Evolutionary conservation across 441 rosid genomes (phyloP), one percentile per base, ranked within the genome.

Genomic region (Brassica balearica): DNA sequence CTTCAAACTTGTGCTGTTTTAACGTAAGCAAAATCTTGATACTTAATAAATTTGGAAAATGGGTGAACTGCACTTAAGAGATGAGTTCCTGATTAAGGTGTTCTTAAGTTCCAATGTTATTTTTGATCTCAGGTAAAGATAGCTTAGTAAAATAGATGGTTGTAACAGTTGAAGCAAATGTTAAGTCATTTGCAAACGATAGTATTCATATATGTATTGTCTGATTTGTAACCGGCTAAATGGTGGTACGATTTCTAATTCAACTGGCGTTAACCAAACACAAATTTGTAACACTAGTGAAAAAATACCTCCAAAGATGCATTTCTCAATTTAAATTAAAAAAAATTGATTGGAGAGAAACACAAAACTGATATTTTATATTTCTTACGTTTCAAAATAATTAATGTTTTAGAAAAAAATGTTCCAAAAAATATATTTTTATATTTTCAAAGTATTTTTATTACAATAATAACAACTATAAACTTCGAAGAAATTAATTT

Each of bases 121-220:
- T 53, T 29, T n/a, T 48, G 55, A 53, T 53, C 58, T 5, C 58
- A 15, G 58, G 58, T 53, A 46, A 46, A 3, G 53, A 46, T 48
- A n/a, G 56, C 56, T 48, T 48, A n/a, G 19, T 48, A 48, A 38
- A 48, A 48, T 48, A 48, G 56, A 48, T 48, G 56, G 7, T 48
- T 48, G 56, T 48, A 48, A 48, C 17, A 48, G 56, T n/a, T 48
- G 56, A 48, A 48, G 19, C 56, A 48, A 48, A 46, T 46, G 59
- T 15, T 5, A 53, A 55, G 20, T 55, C 9, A 51, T 51, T 51
- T 53, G 59, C 22, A 55, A 55, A 53, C 19, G 25, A 55, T 55
- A 17, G 34, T 55, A 55, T 48, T 48, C 56, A 17, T 19, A 17
- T 55, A 55, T 55, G 23, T 8, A 55, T 7, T 2, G 60, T 55